phyloP scores from a whole-genome alignment of 2,329 filamentous ascomycete species.

The Torrubiella hemipterigena region DNA sequence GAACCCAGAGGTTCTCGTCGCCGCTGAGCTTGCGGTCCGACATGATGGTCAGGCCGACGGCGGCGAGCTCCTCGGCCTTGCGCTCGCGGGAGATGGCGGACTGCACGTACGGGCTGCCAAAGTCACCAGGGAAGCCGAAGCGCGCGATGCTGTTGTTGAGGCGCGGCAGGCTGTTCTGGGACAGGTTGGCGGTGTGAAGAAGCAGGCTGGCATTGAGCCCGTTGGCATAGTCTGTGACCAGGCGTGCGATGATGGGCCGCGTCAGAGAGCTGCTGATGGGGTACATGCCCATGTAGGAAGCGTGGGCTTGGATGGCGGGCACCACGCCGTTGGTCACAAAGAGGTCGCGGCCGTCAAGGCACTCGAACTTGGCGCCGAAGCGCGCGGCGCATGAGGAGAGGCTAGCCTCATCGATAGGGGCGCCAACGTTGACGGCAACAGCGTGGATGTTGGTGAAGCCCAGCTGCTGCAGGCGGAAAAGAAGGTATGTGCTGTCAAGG shows the following conservation, averaged over 20 bases:
- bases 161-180: constrained; percentile 5
- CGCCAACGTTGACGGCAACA: constrained; percentile 3
- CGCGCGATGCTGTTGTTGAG: constrained; percentile 5
- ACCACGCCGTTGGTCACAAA: constrained; percentile 3
- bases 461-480: constrained; percentile 5
- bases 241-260: constrained; percentile 3
- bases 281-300: constrained; percentile 4
- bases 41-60: constrained; percentile 4
- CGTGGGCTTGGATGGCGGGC: constrained; percentile 4
- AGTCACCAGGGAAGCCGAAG: constrained; percentile 4
- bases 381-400: constrained; percentile 3
- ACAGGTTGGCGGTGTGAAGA: constrained; percentile 5
- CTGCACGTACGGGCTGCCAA: constrained; percentile 4
- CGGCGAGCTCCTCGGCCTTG: constrained; percentile 3
- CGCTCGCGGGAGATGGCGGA: constrained; percentile 4
- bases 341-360: constrained; percentile 2
- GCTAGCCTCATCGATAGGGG: constrained; percentile 1
- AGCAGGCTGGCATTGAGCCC: constrained; percentile 2
- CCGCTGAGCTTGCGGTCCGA: constrained; percentile 4
- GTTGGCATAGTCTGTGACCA: constrained; percentile 3
- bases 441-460: constrained; percentile 5
- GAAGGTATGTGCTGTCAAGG: constrained; percentile 5
- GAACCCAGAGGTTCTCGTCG: constrained; percentile 3
- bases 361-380: constrained; percentile 3
- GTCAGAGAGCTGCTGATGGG: constrained; percentile 4